Evolutionary conservation across 352 stramenopile species (phyloP), one percentile per base, ranked within the genome.

Genomic region (Pythium periplocum): DNA sequence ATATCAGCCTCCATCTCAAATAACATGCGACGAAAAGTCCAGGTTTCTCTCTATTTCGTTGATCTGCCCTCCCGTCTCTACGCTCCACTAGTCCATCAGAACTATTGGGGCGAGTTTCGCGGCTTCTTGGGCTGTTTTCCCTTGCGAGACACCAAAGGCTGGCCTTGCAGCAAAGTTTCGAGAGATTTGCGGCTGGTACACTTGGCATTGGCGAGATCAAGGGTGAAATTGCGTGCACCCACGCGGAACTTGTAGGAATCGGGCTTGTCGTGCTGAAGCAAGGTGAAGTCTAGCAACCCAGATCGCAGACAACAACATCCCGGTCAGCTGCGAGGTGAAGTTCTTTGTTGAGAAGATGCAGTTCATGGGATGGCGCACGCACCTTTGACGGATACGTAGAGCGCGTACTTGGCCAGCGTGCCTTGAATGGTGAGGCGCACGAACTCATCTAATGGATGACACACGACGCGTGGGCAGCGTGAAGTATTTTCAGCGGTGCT

Each of bases 171-270:
- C 55, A 90, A 45, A n/a, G 74, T 74, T 40, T 87, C 71, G 26
- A 90, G 68, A n/a, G 71, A 71, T 56, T 75, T 85, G 44, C 70
- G 73, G 51, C 86, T 90, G 34, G 73, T 56, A 39, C 71, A 86
- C 9, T 66, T 66, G 46, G 66, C 77, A 4, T 69, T 69, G 1
- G 77, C 76, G 7, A 71, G 71, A 59, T 90, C 71, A 33, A 90
- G 63, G 31, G 78, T 54, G 31, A 90, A 63, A 51, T 66, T 64
- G 37, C 80, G 71, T 12, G 62, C 59, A 30, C 71, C 77, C 32
- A 90, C 38, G 39, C 63, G 59, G 63, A 90, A 85, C 49, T 67
- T 81, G 73, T 87, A 90, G 51, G 57, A 56, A 45, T 88, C 66
- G 33, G 75, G 53, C n/a, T 68, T 72, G 17, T 82, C 66, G 42